phyloP scores from a whole-genome alignment of 495 filamentous ascomycete species.

The Penicillium nucicola region DNA sequence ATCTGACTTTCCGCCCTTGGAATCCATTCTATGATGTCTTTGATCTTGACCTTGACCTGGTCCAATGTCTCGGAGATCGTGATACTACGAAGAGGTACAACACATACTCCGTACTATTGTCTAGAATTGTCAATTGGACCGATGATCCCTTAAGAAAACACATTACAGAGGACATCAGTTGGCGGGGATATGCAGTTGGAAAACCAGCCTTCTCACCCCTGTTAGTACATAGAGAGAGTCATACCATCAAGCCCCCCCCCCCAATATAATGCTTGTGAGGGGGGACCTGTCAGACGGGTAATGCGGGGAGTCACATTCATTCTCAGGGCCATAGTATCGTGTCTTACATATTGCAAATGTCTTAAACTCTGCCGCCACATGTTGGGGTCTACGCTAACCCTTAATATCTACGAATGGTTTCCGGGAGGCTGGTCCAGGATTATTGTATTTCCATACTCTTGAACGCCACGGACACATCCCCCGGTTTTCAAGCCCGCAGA shows the following conservation, averaged over 20 bases:
- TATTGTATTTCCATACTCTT: too few species aligned
- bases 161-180: background rate
- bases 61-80: background rate
- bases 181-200: background rate
- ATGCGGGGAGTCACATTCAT: background rate
- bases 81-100: background rate
- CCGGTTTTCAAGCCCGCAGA: too few species aligned
- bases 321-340: background rate
- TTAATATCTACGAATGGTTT: background rate
- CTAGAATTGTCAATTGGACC: slow-evolving; percentile 8
- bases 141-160: background rate
- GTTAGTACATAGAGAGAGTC: background rate
- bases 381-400: background rate
- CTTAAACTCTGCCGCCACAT: slow-evolving; percentile 3
- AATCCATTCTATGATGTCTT: background rate
- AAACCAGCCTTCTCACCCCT: background rate
- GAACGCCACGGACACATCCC: too few species aligned
- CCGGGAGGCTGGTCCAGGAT: background rate
- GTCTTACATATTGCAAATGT: background rate
- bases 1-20: too few species aligned
- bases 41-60: background rate
- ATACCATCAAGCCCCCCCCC: too few species aligned
- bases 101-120: background rate
- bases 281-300: background rate
- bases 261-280: too few species aligned